Base-by-base conservation (phyloP, 257 asterid species). In the Coffea canephora region DNA sequence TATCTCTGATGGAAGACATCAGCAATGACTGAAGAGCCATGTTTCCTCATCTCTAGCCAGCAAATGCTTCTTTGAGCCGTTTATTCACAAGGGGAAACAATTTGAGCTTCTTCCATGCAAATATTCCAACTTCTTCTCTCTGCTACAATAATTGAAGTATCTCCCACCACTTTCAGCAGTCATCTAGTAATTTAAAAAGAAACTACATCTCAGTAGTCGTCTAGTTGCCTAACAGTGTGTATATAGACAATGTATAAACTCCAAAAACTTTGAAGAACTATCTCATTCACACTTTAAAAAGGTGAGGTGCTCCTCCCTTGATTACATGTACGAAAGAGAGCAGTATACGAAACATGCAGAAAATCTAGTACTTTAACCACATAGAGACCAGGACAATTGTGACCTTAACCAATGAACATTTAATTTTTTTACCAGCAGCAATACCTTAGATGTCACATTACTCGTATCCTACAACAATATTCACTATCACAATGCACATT, bases 121-220 rank as follows among this genome's bases (percentile, higher is more conserved):
- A 71, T 62, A 72, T 10, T 21, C 39, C 11, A 57, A 18, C 55
- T 36, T 25, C 18, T 71, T 64, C 36, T 79, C 52, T 49, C 65
- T 52, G 39, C 43, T 14, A 25, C 7, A 57, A 45, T 59, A 46
- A 64, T 36, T 59, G 73, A 31, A 50, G 52, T n/a, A 6, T 52
- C 52, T 52, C 57, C 54, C 76, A 59, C 79, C 68, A 80, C 21
- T 46, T 62, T 80, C 75, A 59, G 64, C 76, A 52, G 48, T 61
- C 65, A 39, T 54, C 79, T 67, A 68, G 52, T 18, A 39, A 64
- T n/a, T 50, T 66, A 13, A 70, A 25, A 21, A 55, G 74, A 39
- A 39, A 65, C 13, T 43, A 3, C 10, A 71, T n/a, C 41, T 71
- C 39, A 71, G 62, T 71, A 48, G 46, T 71, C 76, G n/a, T 48